Evolutionary conservation across 352 stramenopile species (phyloP).

Genomic region (Pythium coloratum): DNA sequence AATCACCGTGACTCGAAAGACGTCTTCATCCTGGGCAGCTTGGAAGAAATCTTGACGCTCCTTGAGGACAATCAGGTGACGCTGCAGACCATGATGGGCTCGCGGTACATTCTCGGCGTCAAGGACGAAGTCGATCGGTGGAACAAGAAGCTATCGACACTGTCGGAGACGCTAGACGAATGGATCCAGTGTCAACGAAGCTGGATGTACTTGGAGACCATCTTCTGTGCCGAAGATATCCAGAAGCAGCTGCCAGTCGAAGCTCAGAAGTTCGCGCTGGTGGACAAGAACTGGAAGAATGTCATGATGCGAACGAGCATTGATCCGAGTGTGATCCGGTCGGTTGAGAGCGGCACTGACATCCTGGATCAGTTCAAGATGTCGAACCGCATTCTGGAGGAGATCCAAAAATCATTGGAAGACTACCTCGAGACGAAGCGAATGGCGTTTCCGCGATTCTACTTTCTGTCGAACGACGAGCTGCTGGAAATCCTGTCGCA

Average conservation of each 20-base stretch:
- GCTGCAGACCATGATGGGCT: conserved; percentile 93
- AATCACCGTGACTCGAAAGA: conserved; percentile 85
- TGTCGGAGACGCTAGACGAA: conserved; percentile 84
- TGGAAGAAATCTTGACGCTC: conserved; percentile 89
- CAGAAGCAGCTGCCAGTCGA: conserved; percentile 87
- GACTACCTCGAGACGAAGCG: conserved; percentile 93
- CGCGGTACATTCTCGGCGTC: conserved; percentile 89
- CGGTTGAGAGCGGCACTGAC: conserved; percentile 67
- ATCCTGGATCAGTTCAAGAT: conserved; percentile 84
- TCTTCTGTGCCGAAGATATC: conserved; percentile 88
- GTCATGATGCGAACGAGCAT: conserved; percentile 81
- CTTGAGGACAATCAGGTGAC: conserved; percentile 92
- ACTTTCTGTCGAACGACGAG: conserved; percentile 93
- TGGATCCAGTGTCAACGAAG: conserved; percentile 84
- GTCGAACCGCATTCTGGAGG: conserved; percentile 85
- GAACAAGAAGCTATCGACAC: conserved; percentile 85
- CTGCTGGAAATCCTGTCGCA: conserved; percentile 91
- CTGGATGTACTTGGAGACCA: conserved; percentile 91
- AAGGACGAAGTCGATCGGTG: conserved; percentile 90
- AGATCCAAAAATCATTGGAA: conserved; percentile 92
- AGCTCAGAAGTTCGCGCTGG: conserved; percentile 81
- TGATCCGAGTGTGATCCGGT: conserved; percentile 76
- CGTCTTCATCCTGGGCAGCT: conserved; percentile 88
- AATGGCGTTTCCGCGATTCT: conserved; percentile 91
- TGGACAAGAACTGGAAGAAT: conserved; percentile 86